Evolutionary conservation across 2,329 filamentous ascomycete species (phyloP), one percentile per base, ranked within the genome.

Genomic region (Dactylellina drechsleri): DNA sequence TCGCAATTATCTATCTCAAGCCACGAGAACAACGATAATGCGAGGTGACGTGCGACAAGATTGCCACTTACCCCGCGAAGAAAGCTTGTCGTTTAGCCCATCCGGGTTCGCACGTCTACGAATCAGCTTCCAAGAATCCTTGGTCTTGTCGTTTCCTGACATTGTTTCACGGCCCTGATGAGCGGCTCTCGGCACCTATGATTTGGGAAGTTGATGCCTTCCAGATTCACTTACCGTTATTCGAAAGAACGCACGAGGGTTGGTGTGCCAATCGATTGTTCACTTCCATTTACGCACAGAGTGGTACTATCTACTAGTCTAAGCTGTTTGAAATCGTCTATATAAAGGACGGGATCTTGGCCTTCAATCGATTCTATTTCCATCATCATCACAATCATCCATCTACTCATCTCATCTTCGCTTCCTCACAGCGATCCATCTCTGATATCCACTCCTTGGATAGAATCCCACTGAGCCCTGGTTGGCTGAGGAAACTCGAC

Each of bases 1-100:
- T 6, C 36, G 40, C 18, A 26, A 18, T 49, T 16, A 53, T 52
- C 50, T 40, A 57, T 52, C 40, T 62, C 49, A 26, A 62, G 61
- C 58, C 49, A 50, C 50, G 57, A 43, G 18, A 54, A 50, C 41
- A 18, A 43, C 31, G 50, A 57, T 40, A 13, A 64, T 53, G 70
- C 56, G 18, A 20, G 43, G 64, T 74, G 70, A 74, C 70, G 70
- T 74, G 62, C 70, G 62, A 67, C 62, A 62, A 66, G 50, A 47
- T 47, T 43, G 40, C 36, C 60, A 52, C 50, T 47, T 59, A 53
- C 70, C 45, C 70, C 62, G 61, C 70, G 58, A 4, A 62, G 70
- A 74, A 74, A 74, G 70, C 70, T 74, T 74, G 62, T 66, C 49
- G 13, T 31, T 18, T 20, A 20, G 23, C 62, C 61, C 70, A 62